phyloP scores from a whole-genome alignment of 1,139 yeast species.

The Suhomyces bolitotheri region DNA sequence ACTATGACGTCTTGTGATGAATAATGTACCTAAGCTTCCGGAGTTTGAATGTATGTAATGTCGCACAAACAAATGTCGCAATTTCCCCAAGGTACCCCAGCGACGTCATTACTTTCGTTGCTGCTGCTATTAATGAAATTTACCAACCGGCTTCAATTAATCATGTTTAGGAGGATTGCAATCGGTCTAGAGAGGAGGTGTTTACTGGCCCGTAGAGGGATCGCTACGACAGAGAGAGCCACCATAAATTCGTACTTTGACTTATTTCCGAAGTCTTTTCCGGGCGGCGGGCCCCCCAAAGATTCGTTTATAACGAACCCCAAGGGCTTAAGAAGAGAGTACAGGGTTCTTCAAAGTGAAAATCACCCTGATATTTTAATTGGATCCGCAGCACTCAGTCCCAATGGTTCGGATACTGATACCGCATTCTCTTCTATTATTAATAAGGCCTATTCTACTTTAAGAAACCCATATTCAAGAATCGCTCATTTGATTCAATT shows the following conservation, averaged over 20 bases:
- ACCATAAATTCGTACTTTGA: slow-evolving; percentile 44
- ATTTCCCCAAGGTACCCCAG: too few relatives aligned
- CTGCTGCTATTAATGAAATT: too few relatives aligned
- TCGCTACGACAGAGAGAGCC: too few relatives aligned
- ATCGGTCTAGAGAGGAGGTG: too few relatives aligned
- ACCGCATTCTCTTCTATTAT: slow-evolving; percentile 49
- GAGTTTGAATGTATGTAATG: too few relatives aligned
- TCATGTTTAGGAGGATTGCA: too few relatives aligned
- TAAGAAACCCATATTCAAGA: slow-evolving; percentile 69
- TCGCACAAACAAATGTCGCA: too few relatives aligned
- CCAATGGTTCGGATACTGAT: slow-evolving; percentile 18
- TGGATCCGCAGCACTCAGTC: slow-evolving; percentile 27
- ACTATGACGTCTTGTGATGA: too few relatives aligned
- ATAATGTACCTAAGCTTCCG: too few relatives aligned
- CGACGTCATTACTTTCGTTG: too few relatives aligned
- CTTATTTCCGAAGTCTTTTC: slow-evolving; percentile 75
- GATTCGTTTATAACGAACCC: slow-evolving; percentile 61
- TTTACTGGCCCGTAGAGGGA: too few relatives aligned
- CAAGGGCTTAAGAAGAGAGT: slow-evolving; percentile 66
- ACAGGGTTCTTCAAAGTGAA: slow-evolving; percentile 65
- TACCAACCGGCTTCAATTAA: too few relatives aligned
- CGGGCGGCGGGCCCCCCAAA: slow-evolving; percentile 65
- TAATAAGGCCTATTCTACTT: slow-evolving; percentile 73
- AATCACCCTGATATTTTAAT: slow-evolving; percentile 76
- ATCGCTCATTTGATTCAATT: slow-evolving; percentile 40